Conservation (phyloP, 495 filamentous ascomycete species). For the Daldinia bambusicola region DNA sequence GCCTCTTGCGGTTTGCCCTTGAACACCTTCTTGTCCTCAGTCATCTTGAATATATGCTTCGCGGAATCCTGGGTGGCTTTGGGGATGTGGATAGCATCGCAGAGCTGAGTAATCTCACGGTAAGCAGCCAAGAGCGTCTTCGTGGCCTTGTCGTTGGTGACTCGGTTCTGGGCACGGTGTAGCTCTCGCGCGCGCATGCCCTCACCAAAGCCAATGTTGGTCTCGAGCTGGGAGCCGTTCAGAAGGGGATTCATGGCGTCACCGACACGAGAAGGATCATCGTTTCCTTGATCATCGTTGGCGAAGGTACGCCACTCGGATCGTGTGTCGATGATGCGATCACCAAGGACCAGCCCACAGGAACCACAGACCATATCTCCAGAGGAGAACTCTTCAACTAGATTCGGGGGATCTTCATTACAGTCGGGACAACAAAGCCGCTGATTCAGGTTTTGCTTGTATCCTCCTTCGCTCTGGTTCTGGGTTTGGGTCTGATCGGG, state of each 20-base stretch:
- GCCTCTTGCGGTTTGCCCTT: constrained; percentile 96
- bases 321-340: constrained; percentile 91
- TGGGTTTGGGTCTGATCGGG: background rate
- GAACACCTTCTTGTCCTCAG: constrained; percentile 90
- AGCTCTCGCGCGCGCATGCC: constrained; percentile 77
- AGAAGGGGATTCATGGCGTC: constrained; percentile 87
- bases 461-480: constrained; percentile 39
- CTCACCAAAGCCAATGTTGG: constrained; percentile 83
- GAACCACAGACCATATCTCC: constrained; percentile 93
- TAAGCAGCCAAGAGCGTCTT: constrained; percentile 76
- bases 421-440: constrained; percentile 88
- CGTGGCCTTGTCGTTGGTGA: constrained; percentile 84
- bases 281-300: constrained; percentile 92
- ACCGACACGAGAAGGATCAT: constrained; percentile 97
- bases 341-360: constrained; percentile 90
- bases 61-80: constrained; percentile 83
- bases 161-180: constrained; percentile 85
- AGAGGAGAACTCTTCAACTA: constrained; percentile 89
- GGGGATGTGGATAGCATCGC: constrained; percentile 84
- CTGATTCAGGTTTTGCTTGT: constrained; percentile 77
- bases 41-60: constrained; percentile 93
- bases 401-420: constrained; percentile 86
- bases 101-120: constrained; percentile 87
- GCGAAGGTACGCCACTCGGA: constrained; percentile 99
- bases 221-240: constrained; percentile 92